phyloP scores from a whole-genome alignment of 2,329 filamentous ascomycete genomes.

The Diaporthe vaccinii region DNA sequence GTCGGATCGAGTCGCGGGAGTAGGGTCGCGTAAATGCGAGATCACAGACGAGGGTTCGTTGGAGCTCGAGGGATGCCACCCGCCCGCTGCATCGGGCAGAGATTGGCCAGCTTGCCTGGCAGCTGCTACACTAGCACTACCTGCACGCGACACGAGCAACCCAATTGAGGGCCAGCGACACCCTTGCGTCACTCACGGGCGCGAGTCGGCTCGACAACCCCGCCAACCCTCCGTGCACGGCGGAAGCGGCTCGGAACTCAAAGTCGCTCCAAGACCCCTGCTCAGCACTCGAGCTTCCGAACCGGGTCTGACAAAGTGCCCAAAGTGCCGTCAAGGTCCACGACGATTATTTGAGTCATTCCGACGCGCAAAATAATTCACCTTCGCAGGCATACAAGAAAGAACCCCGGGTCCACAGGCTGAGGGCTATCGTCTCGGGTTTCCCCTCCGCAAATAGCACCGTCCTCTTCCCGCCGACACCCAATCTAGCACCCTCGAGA shows the following conservation, averaged over 20 bases:
- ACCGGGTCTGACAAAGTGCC: slow-evolving; percentile 10
- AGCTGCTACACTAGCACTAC: slow-evolving; percentile 21
- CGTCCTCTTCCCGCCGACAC: background rate
- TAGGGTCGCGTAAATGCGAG: slow-evolving; percentile 28
- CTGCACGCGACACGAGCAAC: slow-evolving; percentile 24
- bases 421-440: background rate
- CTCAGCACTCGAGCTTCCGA: slow-evolving; percentile 17
- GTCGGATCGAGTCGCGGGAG: slow-evolving; percentile 16
- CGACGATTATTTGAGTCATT: slow-evolving; percentile 4
- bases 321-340: slow-evolving; percentile 6
- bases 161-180: slow-evolving; percentile 26
- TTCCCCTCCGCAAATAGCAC: background rate
- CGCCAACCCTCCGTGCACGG: slow-evolving; percentile 22
- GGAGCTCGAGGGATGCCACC: slow-evolving; percentile 28
- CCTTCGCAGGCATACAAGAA: background rate
- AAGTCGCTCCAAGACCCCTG: slow-evolving; percentile 6
- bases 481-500: slow-evolving; percentile 55
- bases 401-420: background rate
- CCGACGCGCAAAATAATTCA: background rate
- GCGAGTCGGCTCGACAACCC: slow-evolving; percentile 14
- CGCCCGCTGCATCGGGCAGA: slow-evolving; percentile 25
- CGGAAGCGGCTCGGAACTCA: slow-evolving; percentile 26
- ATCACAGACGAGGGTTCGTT: slow-evolving; percentile 9
- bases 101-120: slow-evolving; percentile 30
- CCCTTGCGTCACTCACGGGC: slow-evolving; percentile 34